phyloP scores from a whole-genome alignment of 495 filamentous ascomycete genomes.

The Hyaloscypha finlandica region DNA sequence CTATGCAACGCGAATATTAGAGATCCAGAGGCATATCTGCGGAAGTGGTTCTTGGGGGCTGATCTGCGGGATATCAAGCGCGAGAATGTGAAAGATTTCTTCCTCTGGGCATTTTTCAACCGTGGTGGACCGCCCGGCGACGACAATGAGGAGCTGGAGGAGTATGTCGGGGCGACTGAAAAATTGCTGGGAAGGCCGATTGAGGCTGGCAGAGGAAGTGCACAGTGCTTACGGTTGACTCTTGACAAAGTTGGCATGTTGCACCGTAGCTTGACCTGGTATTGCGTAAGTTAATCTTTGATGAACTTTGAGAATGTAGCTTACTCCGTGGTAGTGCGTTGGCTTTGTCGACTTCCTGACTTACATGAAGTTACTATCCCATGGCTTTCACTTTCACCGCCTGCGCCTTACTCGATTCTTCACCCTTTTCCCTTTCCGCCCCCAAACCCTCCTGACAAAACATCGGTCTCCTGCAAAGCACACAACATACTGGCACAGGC shows the following conservation, averaged over 20 bases:
- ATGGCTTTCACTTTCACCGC: conserved; percentile 45
- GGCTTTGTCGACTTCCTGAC: conserved; percentile 51
- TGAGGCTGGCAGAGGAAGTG: conserved; percentile 52
- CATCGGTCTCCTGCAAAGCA: conserved; percentile 46
- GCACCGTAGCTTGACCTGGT: conserved; percentile 66
- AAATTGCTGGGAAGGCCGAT: conserved; percentile 46
- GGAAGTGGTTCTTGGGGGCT: conserved; percentile 66
- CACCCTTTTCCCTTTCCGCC: conserved; percentile 55
- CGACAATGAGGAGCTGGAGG: conserved; percentile 59
- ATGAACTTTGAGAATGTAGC: neutral
- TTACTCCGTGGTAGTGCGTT: conserved; percentile 32
- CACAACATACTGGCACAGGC: conserved; percentile 65
- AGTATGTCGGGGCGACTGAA: conserved; percentile 54
- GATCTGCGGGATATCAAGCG: conserved; percentile 56
- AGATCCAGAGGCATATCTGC: conserved; percentile 57
- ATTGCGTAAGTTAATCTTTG: conserved; percentile 47
- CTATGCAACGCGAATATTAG: conserved; percentile 55
- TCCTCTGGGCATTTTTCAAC: conserved; percentile 65
- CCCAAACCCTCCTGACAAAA: conserved; percentile 43
- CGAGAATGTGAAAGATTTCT: conserved; percentile 67
- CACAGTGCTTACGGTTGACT: conserved; percentile 59
- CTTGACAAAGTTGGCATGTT: conserved; percentile 62
- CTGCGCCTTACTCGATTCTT: conserved; percentile 37
- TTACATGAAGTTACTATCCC: conserved; percentile 40
- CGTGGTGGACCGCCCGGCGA: conserved; percentile 36